Percentiles rank a stretch among this genome's conserved stretches.
phyloP scores from a whole-genome alignment of 306 rosid genomes.

The Vigna radiata region DNA sequence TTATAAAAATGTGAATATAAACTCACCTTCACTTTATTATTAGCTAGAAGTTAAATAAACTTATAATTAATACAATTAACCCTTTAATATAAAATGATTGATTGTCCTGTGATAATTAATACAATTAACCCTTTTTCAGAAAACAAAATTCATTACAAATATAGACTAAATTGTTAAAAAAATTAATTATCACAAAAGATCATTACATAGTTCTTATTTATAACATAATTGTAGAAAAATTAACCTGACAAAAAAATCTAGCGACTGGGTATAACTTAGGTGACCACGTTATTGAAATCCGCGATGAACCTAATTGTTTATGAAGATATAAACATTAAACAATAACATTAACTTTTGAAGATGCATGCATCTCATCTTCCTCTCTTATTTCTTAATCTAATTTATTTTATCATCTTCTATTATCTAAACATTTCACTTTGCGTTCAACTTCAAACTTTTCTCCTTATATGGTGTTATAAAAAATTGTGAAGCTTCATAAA shows the following conservation, averaged over 20 bases:
- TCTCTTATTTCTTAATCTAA: neutral
- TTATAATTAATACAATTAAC: too few relatives aligned
- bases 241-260: constrained; percentile 22
- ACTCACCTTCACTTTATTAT: too few relatives aligned
- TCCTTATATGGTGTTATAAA: constrained; percentile 15
- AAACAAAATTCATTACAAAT: too few relatives aligned
- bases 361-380: constrained; percentile 38
- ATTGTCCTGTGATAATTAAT: too few relatives aligned
- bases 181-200: too few relatives aligned
- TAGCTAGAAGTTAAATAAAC: too few relatives aligned
- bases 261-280: neutral
- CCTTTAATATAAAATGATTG: too few relatives aligned
- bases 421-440: constrained; percentile 22
- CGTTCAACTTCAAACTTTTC: constrained; percentile 28
- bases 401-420: constrained; percentile 29
- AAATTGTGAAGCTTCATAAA: constrained; percentile 19
- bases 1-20: too few relatives aligned
- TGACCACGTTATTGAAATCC: constrained; percentile 17
- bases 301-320: constrained; percentile 25
- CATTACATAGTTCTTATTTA: too few relatives aligned
- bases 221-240: too few relatives aligned
- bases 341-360: constrained; percentile 25
- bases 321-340: constrained; percentile 38
- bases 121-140: too few relatives aligned
- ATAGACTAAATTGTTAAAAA: too few relatives aligned